These are phyloP conservation scores for Brassica balearica DNA, from an alignment of 441 rosid species.

Conservation along the genomic window DNA sequence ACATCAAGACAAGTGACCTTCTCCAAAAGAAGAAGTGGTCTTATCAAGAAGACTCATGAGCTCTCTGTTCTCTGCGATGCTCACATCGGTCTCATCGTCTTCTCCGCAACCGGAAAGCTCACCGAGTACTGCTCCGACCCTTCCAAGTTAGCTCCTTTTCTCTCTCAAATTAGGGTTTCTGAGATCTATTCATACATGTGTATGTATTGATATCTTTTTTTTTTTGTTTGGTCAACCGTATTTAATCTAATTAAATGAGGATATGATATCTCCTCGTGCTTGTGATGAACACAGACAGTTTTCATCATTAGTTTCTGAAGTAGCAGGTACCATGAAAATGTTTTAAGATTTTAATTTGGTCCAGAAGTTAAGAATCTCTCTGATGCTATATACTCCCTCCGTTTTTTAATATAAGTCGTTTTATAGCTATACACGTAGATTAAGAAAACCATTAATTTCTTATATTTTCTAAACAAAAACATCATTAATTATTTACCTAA, in stretches of 20 bases:
- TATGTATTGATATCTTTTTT: conserved; percentile 1
- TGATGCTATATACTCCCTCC: not conserved
- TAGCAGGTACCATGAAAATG: conserved; percentile 27
- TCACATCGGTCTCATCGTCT: conserved; percentile 47
- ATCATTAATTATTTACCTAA: no score
- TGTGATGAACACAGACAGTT: conserved; percentile 43
- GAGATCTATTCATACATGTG: conserved; percentile 36
- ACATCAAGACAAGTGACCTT: conserved; percentile 47
- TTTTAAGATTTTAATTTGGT: conserved; percentile 33
- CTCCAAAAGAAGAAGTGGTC: conserved; percentile 47
- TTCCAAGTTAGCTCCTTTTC: conserved; percentile 22
- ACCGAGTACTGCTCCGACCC: conserved; percentile 38
- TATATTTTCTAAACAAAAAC: no score
- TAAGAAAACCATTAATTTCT: no score
- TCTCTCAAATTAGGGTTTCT: conserved; percentile 42
- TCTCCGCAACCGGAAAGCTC: conserved; percentile 47
- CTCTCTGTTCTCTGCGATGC: conserved; percentile 47
- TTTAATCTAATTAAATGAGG: conserved; percentile 31
- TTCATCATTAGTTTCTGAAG: conserved; percentile 44
- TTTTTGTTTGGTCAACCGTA: conserved; percentile 6
- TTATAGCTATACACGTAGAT: no score
- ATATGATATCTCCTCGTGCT: conserved; percentile 36
- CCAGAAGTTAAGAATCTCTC: conserved; percentile 40
- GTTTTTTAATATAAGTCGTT: no score
- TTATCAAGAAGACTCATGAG: conserved; percentile 44